Evolutionary conservation across 768 basidiomycete species (phyloP).

Genomic region (Hemileccinum impolitum): DNA sequence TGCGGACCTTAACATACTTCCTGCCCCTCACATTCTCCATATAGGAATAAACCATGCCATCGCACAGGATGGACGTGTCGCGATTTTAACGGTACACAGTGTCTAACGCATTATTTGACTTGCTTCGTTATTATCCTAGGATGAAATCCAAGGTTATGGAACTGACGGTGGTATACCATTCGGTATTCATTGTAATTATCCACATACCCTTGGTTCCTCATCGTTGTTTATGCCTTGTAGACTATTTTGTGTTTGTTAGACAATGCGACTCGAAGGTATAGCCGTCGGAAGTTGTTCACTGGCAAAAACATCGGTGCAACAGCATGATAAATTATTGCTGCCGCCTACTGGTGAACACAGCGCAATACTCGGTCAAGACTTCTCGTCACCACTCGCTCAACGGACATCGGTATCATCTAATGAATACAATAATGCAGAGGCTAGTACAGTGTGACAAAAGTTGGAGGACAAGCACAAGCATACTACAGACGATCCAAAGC

Average conservation of each 20-base stretch:
- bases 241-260: slow-evolving; percentile 1
- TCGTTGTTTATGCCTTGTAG: slow-evolving; percentile 12
- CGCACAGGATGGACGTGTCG: slow-evolving; percentile 74
- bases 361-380: too few species aligned
- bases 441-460: slow-evolving; percentile 12
- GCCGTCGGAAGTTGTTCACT: too few species aligned
- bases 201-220: slow-evolving; percentile 2
- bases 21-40: neutral
- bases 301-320: too few species aligned
- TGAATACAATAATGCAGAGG: slow-evolving; percentile 18
- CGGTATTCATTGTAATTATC: neutral
- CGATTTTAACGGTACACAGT: slow-evolving; percentile 67
- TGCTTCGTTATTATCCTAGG: neutral
- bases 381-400: neutral
- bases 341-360: too few species aligned
- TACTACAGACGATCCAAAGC: slow-evolving; percentile 6
- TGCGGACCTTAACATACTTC: neutral
- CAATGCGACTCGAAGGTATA: too few species aligned
- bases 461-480: neutral
- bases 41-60: slow-evolving; percentile 81
- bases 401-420: slow-evolving; percentile 1
- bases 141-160: neutral
- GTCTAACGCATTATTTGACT: slow-evolving; percentile 24
- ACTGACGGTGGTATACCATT: slow-evolving; percentile 14
- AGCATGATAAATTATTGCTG: too few species aligned